phyloP scores from a whole-genome alignment of 176 grass and related monocot genomes.

The Ananas comosus region DNA sequence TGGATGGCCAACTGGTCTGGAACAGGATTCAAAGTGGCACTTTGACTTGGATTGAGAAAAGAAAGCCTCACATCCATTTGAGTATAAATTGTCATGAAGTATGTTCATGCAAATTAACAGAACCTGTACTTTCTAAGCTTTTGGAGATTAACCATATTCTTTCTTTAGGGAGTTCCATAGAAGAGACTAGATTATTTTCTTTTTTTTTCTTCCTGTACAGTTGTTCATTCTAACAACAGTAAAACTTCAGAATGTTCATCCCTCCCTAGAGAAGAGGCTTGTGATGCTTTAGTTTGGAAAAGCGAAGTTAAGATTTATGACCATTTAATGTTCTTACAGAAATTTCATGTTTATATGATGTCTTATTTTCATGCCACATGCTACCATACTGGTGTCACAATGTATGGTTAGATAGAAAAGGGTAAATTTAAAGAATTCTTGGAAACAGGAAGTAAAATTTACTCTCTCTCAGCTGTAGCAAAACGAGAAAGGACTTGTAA shows the following conservation, averaged over 20 bases:
- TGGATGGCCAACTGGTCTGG: constrained; percentile 30
- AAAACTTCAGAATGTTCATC: constrained; percentile 35
- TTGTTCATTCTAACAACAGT: constrained; percentile 36
- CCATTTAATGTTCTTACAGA: background rate
- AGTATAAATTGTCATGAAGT: constrained; percentile 23
- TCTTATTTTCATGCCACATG: background rate
- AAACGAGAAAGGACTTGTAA: too few relatives aligned
- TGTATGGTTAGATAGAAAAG: too few relatives aligned
- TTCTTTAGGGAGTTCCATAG: constrained; percentile 49
- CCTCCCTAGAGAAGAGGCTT: background rate
- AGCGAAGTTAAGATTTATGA: background rate
- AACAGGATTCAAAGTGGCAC: constrained; percentile 42
- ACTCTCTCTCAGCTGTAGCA: background rate
- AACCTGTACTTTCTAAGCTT: constrained; percentile 27
- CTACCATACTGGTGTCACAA: background rate
- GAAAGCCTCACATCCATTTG: constrained; percentile 40
- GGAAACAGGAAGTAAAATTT: background rate
- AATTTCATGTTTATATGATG: background rate
- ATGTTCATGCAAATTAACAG: constrained; percentile 31
- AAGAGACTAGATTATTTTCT: constrained; percentile 48
- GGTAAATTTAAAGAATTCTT: too few relatives aligned
- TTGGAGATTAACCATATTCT: constrained; percentile 52
- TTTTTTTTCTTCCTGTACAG: constrained; percentile 52
- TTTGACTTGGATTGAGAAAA: constrained; percentile 29
- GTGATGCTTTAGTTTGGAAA: background rate